Evolutionary conservation across 2,329 filamentous ascomycete genomes (phyloP), one percentile per base, ranked within the genome.

Genomic region (Sporothrix protearum): DNA sequence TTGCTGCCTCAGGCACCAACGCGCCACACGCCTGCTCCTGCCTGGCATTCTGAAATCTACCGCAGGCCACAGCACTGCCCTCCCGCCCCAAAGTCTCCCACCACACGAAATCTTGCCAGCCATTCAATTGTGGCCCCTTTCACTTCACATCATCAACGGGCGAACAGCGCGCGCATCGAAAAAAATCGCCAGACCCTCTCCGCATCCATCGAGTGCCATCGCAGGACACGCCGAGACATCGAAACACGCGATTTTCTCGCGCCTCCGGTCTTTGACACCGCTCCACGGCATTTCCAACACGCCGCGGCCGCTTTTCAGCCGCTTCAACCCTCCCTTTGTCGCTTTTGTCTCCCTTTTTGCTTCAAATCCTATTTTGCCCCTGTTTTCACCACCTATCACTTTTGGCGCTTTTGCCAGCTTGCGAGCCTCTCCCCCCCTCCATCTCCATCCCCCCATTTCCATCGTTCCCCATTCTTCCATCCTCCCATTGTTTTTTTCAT

Each of bases 151-250:
- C 82, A 82, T 81, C 82, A 80, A 82, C 74, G 71, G 76, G 74
- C 75, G 76, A 78, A 76, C 81, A 82, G 81, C 81, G 80, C 85
- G 85, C 86, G 85, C 85, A 88, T 87, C 85, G 81, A 84, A 86
- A 72, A 72, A 86, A 85, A 86, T 86, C 85, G 83, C 85, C 84
- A 84, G 82, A 85, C 84, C 84, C 81, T 83, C 83, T 84, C 83
- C 83, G 83, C 84, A 85, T 84, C 81, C 85, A 88, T 88, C 85
- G 81, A 84, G 81, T 82, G 80, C 83, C 85, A 87, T 87, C 85
- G 81, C 80, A 80, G 84, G 82, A 83, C 80, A 80, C 45, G 49
- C 81, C 81, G 82, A 81, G 83, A 82, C 82, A 81, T 81, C 81
- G 84, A 82, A 81, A 82, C 63, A 85, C 85, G 84, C 86, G 82